These are phyloP conservation scores for Fraxinus nigra DNA, from an alignment of 305 asterid genomes.

Conservation along the genomic window DNA sequence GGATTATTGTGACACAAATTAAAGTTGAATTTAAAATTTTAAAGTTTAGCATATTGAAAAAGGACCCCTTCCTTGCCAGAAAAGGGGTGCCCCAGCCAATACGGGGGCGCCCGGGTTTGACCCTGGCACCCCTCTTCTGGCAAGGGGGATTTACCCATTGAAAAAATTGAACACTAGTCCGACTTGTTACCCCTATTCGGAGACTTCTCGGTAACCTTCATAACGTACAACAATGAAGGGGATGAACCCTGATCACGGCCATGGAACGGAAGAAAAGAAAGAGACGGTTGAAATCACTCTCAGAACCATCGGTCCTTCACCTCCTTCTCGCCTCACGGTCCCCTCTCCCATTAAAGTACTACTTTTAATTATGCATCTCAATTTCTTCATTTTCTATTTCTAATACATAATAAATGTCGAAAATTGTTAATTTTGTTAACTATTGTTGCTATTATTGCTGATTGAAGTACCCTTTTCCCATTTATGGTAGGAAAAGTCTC, in stretches of 20 bases:
- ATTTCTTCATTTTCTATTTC: neutral
- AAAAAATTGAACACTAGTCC: too few species aligned
- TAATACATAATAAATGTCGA: neutral
- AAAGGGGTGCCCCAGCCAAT: too few species aligned
- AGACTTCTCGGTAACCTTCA: neutral
- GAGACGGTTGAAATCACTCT: conserved; percentile 53
- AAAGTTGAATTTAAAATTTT: neutral
- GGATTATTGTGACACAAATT: neutral
- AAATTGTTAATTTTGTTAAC: neutral
- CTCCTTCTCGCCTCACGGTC: conserved; percentile 61
- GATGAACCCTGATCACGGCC: neutral
- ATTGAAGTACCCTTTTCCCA: neutral
- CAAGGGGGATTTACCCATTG: too few species aligned
- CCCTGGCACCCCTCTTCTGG: too few species aligned
- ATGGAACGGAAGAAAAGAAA: conserved; percentile 26
- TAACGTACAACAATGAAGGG: neutral
- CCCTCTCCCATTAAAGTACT: conserved; percentile 66
- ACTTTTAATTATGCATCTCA: neutral
- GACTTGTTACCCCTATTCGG: neutral
- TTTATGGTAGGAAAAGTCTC: neutral
- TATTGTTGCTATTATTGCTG: neutral
- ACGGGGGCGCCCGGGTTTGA: too few species aligned
- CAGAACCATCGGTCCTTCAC: conserved; percentile 73
- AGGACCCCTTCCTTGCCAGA: too few species aligned
- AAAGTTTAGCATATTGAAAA: neutral